Evolutionary conservation across 768 basidiomycete species (phyloP), one percentile per base, ranked within the genome.

Genomic region (Gymnopilus junonius): DNA sequence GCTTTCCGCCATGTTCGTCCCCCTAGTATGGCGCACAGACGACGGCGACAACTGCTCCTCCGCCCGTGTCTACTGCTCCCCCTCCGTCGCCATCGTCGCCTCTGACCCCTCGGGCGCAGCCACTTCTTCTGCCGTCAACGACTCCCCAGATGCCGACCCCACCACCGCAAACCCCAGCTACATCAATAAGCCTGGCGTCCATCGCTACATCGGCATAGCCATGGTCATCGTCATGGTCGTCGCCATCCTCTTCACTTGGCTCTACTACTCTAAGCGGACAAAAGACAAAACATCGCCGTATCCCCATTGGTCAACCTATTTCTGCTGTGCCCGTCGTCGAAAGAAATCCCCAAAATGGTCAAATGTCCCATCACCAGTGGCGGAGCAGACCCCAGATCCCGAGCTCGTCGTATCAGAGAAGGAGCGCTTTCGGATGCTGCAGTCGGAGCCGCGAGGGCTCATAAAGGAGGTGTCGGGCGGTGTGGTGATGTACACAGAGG

Each of bases 181-280:
- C 57, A 53, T 55, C 57, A 66, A 25, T 32, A 59, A 65, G 29
- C 73, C 75, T 17, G 80, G 79, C 8, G 59, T 77, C 12, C 79
- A 81, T 53, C 74, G 81, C 43, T 83, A 76, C 67, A 82, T 84
- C 65, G 83, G 83, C 15, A 74, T 83, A 42, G 74, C 69, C 48
- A 80, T 83, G 70, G 81, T 82, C 39, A 70, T 67, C 15, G 74
- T 71, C 32, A 50, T 82, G 61, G 48, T 75, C 42, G 35, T 83
- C 56, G 55, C 82, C 37, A 74, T 64, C 4, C 42, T 79, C 27
- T 55, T 72, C n/a, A 43, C 77, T n/a, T 85, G 80, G 77, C n/a
- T 78, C 25, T 60, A 63, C 59, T 73, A 75, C 45, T 74, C 71
- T 7, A 74, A 72, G 58, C 74, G 77, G 40, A 39, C 40, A 17